Base-by-base conservation (phyloP, 2,329 filamentous ascomycete genomes). In the Talaromyces sp. region DNA sequence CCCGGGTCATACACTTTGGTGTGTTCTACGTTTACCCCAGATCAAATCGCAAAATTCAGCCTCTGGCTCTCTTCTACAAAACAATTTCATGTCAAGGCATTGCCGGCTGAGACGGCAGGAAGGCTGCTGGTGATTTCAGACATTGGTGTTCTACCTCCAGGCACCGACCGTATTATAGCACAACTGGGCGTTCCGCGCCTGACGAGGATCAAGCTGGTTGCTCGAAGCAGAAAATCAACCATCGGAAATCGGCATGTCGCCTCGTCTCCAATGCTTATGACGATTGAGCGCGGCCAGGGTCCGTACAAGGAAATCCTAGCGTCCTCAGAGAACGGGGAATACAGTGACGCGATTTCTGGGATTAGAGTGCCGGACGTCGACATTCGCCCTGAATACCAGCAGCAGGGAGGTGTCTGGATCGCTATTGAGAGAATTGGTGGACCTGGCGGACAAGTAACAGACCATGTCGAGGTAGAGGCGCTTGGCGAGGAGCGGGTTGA, bases 21-120 rank as follows among this genome's bases (percentile, higher is more conserved):
- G 7, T 93, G 89, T 71, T 96, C 91, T 2, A 96, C 93, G 0
- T 97, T 95, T 72, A 91, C 96, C 64, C 83, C 88, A 0, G 88
- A 88, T 9, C 90, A 95, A 69, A 79, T 85, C 0, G 90, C 89
- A 3, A 81, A 82, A 54, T 97, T 95, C 69, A 85, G 82, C 0
- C 80, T 99, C 9, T 85, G 86, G 60, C 81, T 97, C n/a, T 86
- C 87, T 53, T 87, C 88, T 35, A 85, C 82, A 24, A 68, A 71
- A 8, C 70, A 69, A 0, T 82, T 87, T 41, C 68, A 73, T 1
- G 71, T 95, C 5, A 77, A 77, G 8, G 82, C 83, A 17, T 81
- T 97, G 3, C 83, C 87, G 0, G 79, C 86, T 6, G 90, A 94
- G 71, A 86, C 86, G 8, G 91, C 92, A 1, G 93, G 94, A 2